phyloP scores from a whole-genome alignment of 116 monocot species.

The Zostera marina region DNA sequence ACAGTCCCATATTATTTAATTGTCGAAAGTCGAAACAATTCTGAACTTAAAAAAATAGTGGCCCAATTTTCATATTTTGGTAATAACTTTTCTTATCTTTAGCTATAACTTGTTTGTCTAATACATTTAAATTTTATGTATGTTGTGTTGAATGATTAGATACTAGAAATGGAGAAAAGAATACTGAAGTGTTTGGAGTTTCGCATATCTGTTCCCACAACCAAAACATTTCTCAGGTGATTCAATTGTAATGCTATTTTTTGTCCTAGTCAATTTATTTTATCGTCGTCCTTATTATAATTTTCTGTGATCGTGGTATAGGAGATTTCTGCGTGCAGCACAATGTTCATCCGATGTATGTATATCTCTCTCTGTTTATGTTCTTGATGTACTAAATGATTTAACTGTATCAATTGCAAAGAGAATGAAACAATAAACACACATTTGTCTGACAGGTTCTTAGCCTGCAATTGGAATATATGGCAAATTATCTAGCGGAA shows the following conservation, averaged over 20 bases:
- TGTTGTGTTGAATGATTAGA: slow-evolving; percentile 18
- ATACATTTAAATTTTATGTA: too few relatives aligned
- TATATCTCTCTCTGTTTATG: neutral
- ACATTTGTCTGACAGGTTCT: slow-evolving; percentile 22
- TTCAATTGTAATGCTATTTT: neutral
- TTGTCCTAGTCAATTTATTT: neutral
- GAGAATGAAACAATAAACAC: too few relatives aligned
- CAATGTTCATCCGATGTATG: slow-evolving; percentile 43
- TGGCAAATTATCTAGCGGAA: slow-evolving; percentile 74
- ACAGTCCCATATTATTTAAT: too few relatives aligned
- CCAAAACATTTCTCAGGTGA: slow-evolving; percentile 78
- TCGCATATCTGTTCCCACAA: slow-evolving; percentile 55
- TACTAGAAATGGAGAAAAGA: slow-evolving; percentile 49
- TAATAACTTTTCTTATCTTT: too few relatives aligned
- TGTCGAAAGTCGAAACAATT: too few relatives aligned
- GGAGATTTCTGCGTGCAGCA: slow-evolving; percentile 78
- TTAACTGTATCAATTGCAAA: too few relatives aligned
- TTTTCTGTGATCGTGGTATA: slow-evolving; percentile 10
- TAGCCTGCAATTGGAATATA: slow-evolving; percentile 30
- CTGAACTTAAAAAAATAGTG: too few relatives aligned
- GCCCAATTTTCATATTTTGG: too few relatives aligned
- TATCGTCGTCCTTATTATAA: too few relatives aligned
- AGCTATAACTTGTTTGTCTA: too few relatives aligned
- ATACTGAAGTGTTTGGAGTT: slow-evolving; percentile 38
- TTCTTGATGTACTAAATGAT: too few relatives aligned